Evolutionary conservation across 2,329 filamentous ascomycete species (phyloP), one percentile per base, ranked within the genome.

Genomic region (Aspergillus novoparasiticus): DNA sequence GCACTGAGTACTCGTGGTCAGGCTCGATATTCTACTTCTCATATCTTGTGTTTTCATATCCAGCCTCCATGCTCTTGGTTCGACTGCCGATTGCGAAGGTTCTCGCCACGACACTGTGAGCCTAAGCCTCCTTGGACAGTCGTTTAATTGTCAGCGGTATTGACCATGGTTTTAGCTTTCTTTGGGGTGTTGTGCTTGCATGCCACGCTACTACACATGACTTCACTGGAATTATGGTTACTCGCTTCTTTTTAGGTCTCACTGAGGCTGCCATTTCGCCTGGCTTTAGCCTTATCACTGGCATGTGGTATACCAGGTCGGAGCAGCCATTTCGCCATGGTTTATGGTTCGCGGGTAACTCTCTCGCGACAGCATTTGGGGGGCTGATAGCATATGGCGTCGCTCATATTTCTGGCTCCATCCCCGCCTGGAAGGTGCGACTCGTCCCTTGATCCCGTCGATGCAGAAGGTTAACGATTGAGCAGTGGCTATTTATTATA

Each of bases 11-110:
- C 51, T 53, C 53, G 12, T 64, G 61, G 61, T 56, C 50, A 8
- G 39, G 39, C 4, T 54, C 48, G 28, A 61, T 62, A 4, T 66
- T 66, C 48, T 64, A 66, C 28, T 39, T 66, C 2, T 62, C 59
- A n/a, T 62, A 64, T 32, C 50, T 66, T 3, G 21, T 32, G 5
- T 57, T 55, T n/a, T 60, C 58, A 6, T 58, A 46, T 19, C 57
- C 57, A 21, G 41, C 39, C 6, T 58, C 57, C 6, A 46, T 58
- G 43, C 41, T 46, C 26, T 32, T 58, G 57, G 57, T 58, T 14
- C 39, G 39, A 21, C 12, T 58, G 6, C 57, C 57, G 11, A 46
- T 50, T 16, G 57, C 41, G 16, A 58, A 58, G 28, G 50, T 58
- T 23, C 45, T 58, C 32, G 57, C 57, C 6, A n/a, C 26, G 5